These are phyloP conservation scores for Mercurialis annua DNA, from an alignment of 345 rosid genomes.

Conservation along the genomic window DNA sequence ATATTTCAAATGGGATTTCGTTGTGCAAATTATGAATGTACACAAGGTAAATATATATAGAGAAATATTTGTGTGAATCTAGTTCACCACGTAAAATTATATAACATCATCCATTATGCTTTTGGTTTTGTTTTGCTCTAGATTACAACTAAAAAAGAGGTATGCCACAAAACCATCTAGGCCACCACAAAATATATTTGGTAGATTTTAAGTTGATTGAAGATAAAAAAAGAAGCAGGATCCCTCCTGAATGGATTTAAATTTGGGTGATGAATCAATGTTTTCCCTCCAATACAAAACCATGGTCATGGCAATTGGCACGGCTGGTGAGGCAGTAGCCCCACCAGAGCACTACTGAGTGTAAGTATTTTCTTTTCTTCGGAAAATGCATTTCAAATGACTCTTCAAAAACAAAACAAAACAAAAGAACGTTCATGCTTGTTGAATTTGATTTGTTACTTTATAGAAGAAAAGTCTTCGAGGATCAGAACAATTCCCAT, in stretches of 20 bases:
- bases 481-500: neutral
- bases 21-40: no score
- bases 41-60: no score
- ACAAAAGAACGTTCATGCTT: neutral
- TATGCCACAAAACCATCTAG: no score
- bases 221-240: neutral
- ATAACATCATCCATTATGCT: no score
- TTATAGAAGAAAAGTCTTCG: constrained; percentile 24
- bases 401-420: neutral
- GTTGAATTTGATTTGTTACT: constrained; percentile 11
- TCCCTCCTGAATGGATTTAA: neutral
- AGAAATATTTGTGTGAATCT: no score
- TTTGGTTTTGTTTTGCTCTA: no score
- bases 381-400: constrained; percentile 22
- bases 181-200: no score
- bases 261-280: neutral
- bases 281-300: neutral
- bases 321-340: neutral
- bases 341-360: constrained; percentile 8
- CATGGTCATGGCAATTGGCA: neutral
- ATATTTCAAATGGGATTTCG: no score
- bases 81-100: no score
- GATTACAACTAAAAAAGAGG: no score
- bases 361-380: neutral
- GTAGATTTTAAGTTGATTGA: neutral